Conservation (phyloP, 1,139 yeast species). For the Pichia sp. region DNA sequence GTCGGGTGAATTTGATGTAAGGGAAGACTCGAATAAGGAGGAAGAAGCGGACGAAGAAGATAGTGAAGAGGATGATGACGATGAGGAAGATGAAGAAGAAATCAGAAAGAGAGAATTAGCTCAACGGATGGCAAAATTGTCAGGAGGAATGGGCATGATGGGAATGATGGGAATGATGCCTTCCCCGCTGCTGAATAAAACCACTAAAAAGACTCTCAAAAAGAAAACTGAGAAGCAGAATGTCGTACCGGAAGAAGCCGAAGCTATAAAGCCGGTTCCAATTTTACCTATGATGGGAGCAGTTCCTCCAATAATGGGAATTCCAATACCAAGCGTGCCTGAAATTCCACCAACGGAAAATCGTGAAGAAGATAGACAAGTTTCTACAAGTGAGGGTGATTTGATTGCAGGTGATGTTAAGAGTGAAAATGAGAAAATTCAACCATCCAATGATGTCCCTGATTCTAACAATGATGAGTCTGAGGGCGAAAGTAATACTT, state of each 20-base stretch:
- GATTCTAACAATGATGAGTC: neutral
- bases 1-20: neutral
- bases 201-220: constrained; percentile 24
- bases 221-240: constrained; percentile 16
- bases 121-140: constrained; percentile 91
- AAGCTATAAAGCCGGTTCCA: constrained; percentile 25
- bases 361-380: neutral
- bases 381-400: neutral
- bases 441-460: neutral
- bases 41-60: constrained; percentile 15
- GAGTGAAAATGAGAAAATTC: no score
- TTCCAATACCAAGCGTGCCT: constrained; percentile 21
- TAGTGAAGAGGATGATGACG: constrained; percentile 27
- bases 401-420: neutral
- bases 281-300: constrained; percentile 11
- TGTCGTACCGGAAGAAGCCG: constrained; percentile 16
- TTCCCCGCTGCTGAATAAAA: constrained; percentile 34
- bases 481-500: neutral
- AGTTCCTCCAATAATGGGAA: constrained; percentile 20
- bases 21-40: neutral
- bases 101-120: constrained; percentile 70
- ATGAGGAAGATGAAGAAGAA: constrained; percentile 59
- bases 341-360: neutral
- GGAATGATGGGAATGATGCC: constrained; percentile 69
- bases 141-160: constrained; percentile 87